Evolutionary conservation across 140 eudicot genomes (phyloP).

Genomic region (Cichorium intybus): DNA sequence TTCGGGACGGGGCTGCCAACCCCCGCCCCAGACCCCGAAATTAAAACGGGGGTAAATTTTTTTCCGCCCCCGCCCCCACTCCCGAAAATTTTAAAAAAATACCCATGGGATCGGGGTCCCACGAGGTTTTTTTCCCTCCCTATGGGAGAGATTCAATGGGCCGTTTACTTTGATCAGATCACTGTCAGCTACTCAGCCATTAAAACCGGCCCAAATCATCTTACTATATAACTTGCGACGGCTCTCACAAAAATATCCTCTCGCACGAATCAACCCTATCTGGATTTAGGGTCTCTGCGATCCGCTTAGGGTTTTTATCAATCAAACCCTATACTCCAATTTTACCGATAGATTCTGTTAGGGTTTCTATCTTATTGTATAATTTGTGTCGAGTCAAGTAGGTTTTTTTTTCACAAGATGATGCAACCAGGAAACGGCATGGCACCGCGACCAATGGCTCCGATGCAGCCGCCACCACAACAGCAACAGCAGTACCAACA

Average conservation of each 20-base stretch:
- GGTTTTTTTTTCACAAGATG: constrained; percentile 22
- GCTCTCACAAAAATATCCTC: constrained; percentile 15
- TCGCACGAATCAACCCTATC: constrained; percentile 38
- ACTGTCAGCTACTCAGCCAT: background rate
- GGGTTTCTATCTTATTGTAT: constrained; percentile 15
- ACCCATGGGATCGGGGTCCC: background rate
- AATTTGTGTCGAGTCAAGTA: background rate
- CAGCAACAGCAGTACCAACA: constrained; percentile 48
- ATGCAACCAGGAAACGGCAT: constrained; percentile 72
- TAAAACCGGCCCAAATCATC: background rate
- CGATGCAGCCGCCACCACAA: constrained; percentile 44
- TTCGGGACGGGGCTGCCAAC: no score
- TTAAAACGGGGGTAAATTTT: no score
- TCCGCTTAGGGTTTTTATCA: constrained; percentile 34
- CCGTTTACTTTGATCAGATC: background rate
- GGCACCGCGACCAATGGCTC: constrained; percentile 44
- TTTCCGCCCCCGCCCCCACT: no score
- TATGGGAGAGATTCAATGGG: no score
- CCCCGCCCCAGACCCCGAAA: no score
- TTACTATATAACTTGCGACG: background rate
- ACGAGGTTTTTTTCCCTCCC: no score
- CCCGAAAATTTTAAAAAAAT: no score
- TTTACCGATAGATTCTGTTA: background rate
- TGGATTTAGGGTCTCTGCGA: constrained; percentile 27
- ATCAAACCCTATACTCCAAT: constrained; percentile 6